phyloP scores from a whole-genome alignment of 1,284 basidiomycete genomes.

The Fomes fomentarius region DNA sequence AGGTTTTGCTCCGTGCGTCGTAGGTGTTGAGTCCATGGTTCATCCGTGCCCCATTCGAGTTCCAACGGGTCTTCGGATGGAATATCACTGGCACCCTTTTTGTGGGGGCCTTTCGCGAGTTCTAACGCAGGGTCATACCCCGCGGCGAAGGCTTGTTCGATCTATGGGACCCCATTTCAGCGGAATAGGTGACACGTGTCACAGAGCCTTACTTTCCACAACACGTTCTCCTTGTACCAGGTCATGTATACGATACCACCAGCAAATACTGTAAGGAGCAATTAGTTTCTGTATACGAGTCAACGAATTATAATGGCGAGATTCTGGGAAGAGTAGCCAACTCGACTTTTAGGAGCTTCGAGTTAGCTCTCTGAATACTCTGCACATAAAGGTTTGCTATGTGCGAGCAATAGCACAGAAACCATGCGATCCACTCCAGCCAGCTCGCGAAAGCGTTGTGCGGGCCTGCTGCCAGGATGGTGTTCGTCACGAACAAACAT shows the following conservation, averaged over 20 bases:
- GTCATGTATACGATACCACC: constrained; percentile 74
- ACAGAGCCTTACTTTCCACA: constrained; percentile 60
- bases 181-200: not conserved
- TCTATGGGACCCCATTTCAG: constrained; percentile 39
- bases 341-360: too few relatives aligned
- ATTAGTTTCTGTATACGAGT: not conserved
- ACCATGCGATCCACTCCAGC: too few relatives aligned
- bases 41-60: constrained; percentile 41
- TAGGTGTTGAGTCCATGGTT: constrained; percentile 61
- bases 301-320: too few relatives aligned
- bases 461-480: too few relatives aligned
- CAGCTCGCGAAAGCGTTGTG: too few relatives aligned
- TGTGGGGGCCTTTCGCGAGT: constrained; percentile 53
- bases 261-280: constrained; percentile 52
- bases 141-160: constrained; percentile 63
- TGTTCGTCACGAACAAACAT: too few relatives aligned
- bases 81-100: constrained; percentile 21
- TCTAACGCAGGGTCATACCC: constrained; percentile 83
- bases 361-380: too few relatives aligned
- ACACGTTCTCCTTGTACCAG: constrained; percentile 82
- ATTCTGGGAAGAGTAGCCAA: too few relatives aligned
- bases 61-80: constrained; percentile 31
- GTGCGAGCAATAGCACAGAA: too few relatives aligned
- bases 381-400: too few relatives aligned
- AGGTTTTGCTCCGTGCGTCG: constrained; percentile 72